Conservation (phyloP, 257 asterid genomes). For the Solanum ossicruentum region DNA sequence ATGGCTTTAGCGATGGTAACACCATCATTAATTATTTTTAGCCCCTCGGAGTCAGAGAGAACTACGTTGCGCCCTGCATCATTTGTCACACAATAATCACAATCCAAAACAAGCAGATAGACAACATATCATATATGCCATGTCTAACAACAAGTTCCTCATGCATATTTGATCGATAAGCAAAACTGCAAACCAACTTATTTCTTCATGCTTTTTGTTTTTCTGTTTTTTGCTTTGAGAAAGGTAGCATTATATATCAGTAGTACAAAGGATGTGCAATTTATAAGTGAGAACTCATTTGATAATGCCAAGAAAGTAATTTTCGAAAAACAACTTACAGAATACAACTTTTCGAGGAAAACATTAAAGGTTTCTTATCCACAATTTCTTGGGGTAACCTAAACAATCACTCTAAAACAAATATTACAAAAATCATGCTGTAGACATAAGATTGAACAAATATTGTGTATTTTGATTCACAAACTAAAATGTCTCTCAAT, state of each 20-base stretch:
- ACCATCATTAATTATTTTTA: constrained; percentile 86
- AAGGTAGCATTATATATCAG: neutral
- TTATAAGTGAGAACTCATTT: neutral
- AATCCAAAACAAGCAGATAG: neutral
- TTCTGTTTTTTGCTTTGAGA: neutral
- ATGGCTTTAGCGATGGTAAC: constrained; percentile 88
- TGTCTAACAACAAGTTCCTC: neutral
- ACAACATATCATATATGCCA: neutral
- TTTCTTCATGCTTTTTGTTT: neutral
- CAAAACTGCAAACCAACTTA: neutral
- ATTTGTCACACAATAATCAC: neutral
- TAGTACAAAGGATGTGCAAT: neutral
- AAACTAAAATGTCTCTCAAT: neutral
- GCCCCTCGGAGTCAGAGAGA: constrained; percentile 47
- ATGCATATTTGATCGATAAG: neutral
- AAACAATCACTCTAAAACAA: neutral
- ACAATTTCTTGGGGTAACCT: neutral
- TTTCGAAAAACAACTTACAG: neutral
- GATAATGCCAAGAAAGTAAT: neutral
- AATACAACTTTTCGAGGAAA: neutral
- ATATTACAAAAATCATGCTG: neutral
- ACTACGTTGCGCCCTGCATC: constrained; percentile 73
- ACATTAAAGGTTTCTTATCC: neutral
- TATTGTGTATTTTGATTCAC: neutral
- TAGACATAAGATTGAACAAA: neutral